Evolutionary conservation across 2,329 filamentous ascomycete genomes (phyloP).

Genomic region (Arthrobotrys entomopaga): DNA sequence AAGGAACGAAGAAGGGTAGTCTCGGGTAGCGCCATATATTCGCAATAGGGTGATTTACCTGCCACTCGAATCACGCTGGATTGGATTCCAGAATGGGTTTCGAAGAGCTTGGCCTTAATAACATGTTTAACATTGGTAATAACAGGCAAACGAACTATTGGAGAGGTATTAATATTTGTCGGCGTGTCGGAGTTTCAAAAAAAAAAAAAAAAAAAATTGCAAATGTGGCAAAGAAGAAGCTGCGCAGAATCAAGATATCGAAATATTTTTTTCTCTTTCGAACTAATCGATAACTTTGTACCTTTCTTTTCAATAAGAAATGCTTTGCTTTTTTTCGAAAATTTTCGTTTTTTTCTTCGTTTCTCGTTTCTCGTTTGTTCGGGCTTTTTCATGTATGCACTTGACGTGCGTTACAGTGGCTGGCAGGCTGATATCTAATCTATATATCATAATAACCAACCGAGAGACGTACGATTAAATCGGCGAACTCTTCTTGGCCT

Average conservation of each 20-base stretch:
- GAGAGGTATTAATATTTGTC: too few relatives aligned
- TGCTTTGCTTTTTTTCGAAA: conserved; percentile 11
- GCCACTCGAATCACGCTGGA: conserved; percentile 21
- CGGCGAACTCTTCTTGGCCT: conserved; percentile 41
- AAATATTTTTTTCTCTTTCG: conserved; percentile 10
- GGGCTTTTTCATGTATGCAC: not conserved
- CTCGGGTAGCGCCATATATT: conserved; percentile 51
- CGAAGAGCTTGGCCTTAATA: conserved; percentile 50
- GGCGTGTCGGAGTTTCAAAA: too few relatives aligned
- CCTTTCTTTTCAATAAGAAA: conserved; percentile 12
- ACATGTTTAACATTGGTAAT: too few relatives aligned
- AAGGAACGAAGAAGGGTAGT: conserved; percentile 8
- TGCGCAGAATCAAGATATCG: conserved; percentile 8
- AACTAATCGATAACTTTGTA: not conserved
- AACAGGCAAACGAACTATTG: conserved; percentile 7
- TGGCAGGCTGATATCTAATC: conserved; percentile 46
- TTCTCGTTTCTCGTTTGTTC: not conserved
- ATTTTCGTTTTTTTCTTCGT: conserved; percentile 4
- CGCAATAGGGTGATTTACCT: conserved; percentile 43
- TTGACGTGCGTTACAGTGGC: conserved; percentile 32
- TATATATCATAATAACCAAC: conserved; percentile 18
- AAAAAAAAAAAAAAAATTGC: too few relatives aligned
- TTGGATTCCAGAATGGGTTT: conserved; percentile 51
- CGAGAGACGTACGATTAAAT: conserved; percentile 45
- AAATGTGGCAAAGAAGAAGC: too few relatives aligned